Evolutionary conservation across 108 stramenopile species (phyloP), one percentile per base, ranked within the genome.

Genomic region (Nitzschia sp.): DNA sequence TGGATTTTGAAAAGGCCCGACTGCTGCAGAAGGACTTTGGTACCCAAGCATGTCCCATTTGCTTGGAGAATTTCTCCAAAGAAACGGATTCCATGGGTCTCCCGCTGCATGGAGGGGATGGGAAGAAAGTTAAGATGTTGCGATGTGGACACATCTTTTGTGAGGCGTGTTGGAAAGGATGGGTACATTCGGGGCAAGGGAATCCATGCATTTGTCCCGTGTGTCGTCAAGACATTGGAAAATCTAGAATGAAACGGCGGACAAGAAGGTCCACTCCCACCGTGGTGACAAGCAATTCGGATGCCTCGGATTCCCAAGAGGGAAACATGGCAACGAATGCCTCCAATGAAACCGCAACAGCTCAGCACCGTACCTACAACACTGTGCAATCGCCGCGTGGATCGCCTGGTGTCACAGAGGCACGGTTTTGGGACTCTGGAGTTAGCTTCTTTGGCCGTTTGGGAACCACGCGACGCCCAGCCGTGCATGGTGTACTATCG

Each of bases 131-230:
- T 3, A 92, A 91, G 60, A 53, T 91, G 41, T 65, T 95, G 37
- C 89, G 91, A 51, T 95, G 94, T 67, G 94, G 94, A 7, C 94
- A 95, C 63, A 83, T 91, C 20, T 95, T 95, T 77, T 90, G 90
- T 63, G 79, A 86, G 39, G 80, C 86, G 6, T 95, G 94, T 67
- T 95, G 92, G 92, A 86, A 73, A 65, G 65, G 57, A 24, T 93
- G 89, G 89, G 83, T 87, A 0, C 81, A 86, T 61, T 84, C 83
- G 21, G 89, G 92, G 37, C 71, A 83, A 39, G 89, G 89, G 11
- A 90, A 93, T 76, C 86, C 86, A 20, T 84, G 77, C 72, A 78
- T 83, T 29, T 93, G 92, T 63, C 92, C 92, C 9, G 84, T 93
- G 3, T 93, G 92, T 73, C 84, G 89, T 8, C 86, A 89, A 66